phyloP scores from a whole-genome alignment of 2,329 filamentous ascomycete genomes.

The Aspergillus viridinutans region DNA sequence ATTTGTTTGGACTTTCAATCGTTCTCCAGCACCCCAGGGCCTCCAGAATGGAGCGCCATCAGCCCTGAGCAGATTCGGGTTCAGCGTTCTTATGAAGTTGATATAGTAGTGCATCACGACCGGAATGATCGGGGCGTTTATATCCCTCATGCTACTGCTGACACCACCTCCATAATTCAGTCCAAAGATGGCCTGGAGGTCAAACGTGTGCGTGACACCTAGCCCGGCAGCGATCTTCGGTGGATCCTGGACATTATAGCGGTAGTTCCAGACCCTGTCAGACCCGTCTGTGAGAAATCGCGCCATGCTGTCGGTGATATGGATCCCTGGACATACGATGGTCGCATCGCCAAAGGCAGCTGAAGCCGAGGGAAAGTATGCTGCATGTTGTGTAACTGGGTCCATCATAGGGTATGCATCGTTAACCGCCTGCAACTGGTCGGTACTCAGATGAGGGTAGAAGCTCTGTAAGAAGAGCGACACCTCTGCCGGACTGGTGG shows the following conservation, averaged over 20 bases:
- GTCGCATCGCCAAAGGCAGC: slow-evolving; percentile 45
- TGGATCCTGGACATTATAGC: slow-evolving; percentile 44
- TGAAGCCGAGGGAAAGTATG: slow-evolving; percentile 37
- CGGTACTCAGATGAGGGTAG: slow-evolving; percentile 50
- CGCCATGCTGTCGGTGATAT: slow-evolving; percentile 34
- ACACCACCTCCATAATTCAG: slow-evolving; percentile 31
- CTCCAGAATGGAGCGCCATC: background rate
- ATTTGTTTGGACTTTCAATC: slow-evolving; percentile 8
- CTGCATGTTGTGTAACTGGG: slow-evolving; percentile 26
- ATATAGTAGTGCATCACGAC: background rate
- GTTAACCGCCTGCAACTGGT: slow-evolving; percentile 49
- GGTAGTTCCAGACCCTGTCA: slow-evolving; percentile 43
- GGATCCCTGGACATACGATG: slow-evolving; percentile 44
- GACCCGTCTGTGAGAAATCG: slow-evolving; percentile 18
- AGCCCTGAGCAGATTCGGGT: background rate
- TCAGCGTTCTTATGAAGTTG: background rate
- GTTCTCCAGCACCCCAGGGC: slow-evolving; percentile 3
- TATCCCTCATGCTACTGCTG: slow-evolving; percentile 6
- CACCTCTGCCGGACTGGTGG: slow-evolving; percentile 45
- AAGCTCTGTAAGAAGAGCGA: slow-evolving; percentile 54
- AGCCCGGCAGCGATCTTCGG: slow-evolving; percentile 33
- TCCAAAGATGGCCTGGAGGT: slow-evolving; percentile 26
- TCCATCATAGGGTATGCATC: slow-evolving; percentile 47
- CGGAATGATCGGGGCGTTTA: background rate
- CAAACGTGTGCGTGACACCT: slow-evolving; percentile 37